Base-by-base conservation (phyloP, 495 filamentous ascomycete species). In the Bathelium albidoporum region DNA sequence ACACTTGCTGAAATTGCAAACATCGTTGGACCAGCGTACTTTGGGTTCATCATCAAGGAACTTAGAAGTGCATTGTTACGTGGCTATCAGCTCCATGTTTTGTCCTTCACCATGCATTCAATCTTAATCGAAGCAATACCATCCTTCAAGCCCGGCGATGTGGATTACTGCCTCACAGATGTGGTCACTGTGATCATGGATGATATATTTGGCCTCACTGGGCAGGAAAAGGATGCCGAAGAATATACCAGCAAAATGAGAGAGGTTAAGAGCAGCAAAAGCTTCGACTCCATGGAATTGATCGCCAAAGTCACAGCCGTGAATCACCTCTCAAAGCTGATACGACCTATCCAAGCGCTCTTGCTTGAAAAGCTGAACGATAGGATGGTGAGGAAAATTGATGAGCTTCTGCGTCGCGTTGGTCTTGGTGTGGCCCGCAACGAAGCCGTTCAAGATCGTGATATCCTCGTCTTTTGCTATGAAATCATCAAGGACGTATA, bases 221-320 rank as follows among this genome's bases (percentile, higher is more conserved):
- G 94, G 16, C 86, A 94, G 76, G 94, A 99, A 70, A 99, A 99
- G 72, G 94, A 99, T 68, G 91, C 93, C 0, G 91, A 93, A 67
- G 94, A 91, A 49, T 99, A 99, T 71, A 83, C 87, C 62, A 96
- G 89, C 74, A 87, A 90, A 70, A 96, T 95, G 89, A 95, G 90
- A 75, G 94, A 99, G 76, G 87, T 97, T 22, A 97, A 96, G 78
- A 91, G 88, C 70, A 97, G 88, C 79, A 97, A 96, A 77, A 96
- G 91, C 70, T 95, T 88, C 67, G 94, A 97, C 68, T 95, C 95
- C 2, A 96, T 97, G 89, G 94, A 97, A 69, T 79, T 97, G 61
- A 80, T 97, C 61, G 87, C 94, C 26, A 87, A 85, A 72, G 88
- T 83, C 53, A 84, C 90, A 9, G 90, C 90, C 12, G 77, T 96